Base-by-base conservation (phyloP, 257 asterid species). In the Verbascum thapsus region DNA sequence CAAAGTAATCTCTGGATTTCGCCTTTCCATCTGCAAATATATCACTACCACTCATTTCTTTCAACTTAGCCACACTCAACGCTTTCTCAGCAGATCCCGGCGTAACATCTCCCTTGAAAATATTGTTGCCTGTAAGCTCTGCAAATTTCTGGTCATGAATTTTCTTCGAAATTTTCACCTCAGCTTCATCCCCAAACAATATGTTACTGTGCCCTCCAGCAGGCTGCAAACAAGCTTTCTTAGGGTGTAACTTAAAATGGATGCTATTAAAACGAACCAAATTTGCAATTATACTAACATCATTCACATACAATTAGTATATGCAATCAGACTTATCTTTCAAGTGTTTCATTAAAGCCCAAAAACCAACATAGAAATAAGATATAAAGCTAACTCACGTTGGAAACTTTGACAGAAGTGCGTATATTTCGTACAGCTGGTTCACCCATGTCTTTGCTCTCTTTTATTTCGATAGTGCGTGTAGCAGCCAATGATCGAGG, bases 191-290 rank as follows among this genome's bases (percentile, higher is more conserved):
- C 5, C 96, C 96, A 54, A 84, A 91, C 54, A 84, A 39, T 40
- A 91, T 88, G 69, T 78, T 91, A 63, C 96, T 91, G 43, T 88
- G 96, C 37, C 95, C 98, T 52, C 96, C 96, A 20, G 98, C 95
- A 56, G 96, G 98, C 98, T 91, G 78, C 59, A 74, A 57, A 38
- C 19, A 64, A 54, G n/a, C n/a, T n/a, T n/a, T n/a, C n/a, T n/a
- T n/a, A n/a, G n/a, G n/a, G n/a, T n/a, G n/a, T n/a, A n/a, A n/a
- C n/a, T n/a, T n/a, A 23, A 53, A 34, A 42, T 26, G 22, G 17
- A 42, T 10, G 17, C 15, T 66, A 26, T 5, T 26, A 2, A 26
- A 26, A 26, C 2, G 32, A 26, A 26, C 32, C 32, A 26, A 26
- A 1, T 1, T 26, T 5, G 32, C 32, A 26, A 26, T 26, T 26